Conservation (phyloP, 495 filamentous ascomycete genomes). For the Penicillium arizonense region DNA sequence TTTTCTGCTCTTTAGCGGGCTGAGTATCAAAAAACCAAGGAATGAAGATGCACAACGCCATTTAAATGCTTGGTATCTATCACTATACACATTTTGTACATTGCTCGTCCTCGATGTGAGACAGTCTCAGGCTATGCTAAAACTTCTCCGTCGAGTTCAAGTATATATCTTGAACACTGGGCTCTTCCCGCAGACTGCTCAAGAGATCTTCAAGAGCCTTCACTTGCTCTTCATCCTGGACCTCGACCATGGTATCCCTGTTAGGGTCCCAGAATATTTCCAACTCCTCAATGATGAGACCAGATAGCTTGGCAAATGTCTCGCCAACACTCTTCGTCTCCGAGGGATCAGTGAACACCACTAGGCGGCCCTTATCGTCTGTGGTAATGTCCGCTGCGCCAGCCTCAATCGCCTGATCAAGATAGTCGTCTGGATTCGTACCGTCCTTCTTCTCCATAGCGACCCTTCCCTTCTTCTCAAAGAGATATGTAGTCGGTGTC, state of each 20-base stretch:
- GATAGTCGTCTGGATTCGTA: conserved; percentile 64
- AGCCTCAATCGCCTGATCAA: conserved; percentile 83
- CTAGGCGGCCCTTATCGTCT: conserved; percentile 65
- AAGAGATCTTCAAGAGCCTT: conserved; percentile 49
- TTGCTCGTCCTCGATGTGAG: neutral
- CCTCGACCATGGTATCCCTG: conserved; percentile 66
- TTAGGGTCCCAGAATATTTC: conserved; percentile 88
- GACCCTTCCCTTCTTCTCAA: conserved; percentile 72
- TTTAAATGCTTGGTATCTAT: conserved; percentile 19
- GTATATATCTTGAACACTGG: conserved; percentile 68
- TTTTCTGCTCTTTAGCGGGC: neutral
- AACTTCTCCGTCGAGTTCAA: conserved; percentile 49
- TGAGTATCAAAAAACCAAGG: too few relatives aligned
- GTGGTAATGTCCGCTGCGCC: conserved; percentile 78
- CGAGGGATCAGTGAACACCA: conserved; percentile 72
- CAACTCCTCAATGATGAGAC: conserved; percentile 62
- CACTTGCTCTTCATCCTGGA: conserved; percentile 51
- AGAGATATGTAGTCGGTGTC: conserved; percentile 78
- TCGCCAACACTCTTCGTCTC: conserved; percentile 65
- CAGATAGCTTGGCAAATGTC: conserved; percentile 53
- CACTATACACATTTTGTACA: conserved; percentile 24
- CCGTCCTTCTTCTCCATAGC: conserved; percentile 63
- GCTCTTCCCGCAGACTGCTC: conserved; percentile 50
- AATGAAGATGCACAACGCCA: conserved; percentile 11
- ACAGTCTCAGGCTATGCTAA: conserved; percentile 6